Evolutionary conservation across 768 basidiomycete genomes (phyloP).

Genomic region (Leccinellum luteum): DNA sequence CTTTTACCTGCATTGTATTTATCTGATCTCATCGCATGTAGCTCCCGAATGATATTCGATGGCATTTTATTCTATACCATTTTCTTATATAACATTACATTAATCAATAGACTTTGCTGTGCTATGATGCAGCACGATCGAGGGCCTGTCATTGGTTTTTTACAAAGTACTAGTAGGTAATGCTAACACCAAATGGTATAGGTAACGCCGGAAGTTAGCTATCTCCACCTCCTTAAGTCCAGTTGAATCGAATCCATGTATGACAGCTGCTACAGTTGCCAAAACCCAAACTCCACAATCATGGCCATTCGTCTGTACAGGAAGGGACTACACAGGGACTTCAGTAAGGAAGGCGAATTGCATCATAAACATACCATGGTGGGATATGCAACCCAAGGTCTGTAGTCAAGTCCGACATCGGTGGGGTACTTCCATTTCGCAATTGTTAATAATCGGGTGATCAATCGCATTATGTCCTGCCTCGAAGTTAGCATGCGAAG

Average conservation of each 20-base stretch:
- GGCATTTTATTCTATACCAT: constrained; percentile 71
- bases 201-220: not conserved
- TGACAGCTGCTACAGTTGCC: not conserved
- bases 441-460: not conserved
- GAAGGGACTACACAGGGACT: not conserved
- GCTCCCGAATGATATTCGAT: constrained; percentile 86
- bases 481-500: not conserved
- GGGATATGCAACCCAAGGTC: not conserved
- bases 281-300: not conserved
- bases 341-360: not conserved
- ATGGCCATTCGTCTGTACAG: not conserved
- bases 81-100: too few species aligned
- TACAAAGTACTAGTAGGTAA: not conserved
- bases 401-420: not conserved
- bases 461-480: constrained; percentile 5
- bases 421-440: not conserved
- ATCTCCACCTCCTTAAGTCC: not conserved
- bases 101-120: too few species aligned
- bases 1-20: not conserved
- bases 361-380: not conserved
- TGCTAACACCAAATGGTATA: not conserved
- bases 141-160: too few species aligned
- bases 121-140: too few species aligned
- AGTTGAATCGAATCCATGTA: not conserved
- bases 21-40: constrained; percentile 31